These are phyloP conservation scores for Chlorella sp. DNA, from an alignment of 139 green algal genomes.

Conservation along the genomic window DNA sequence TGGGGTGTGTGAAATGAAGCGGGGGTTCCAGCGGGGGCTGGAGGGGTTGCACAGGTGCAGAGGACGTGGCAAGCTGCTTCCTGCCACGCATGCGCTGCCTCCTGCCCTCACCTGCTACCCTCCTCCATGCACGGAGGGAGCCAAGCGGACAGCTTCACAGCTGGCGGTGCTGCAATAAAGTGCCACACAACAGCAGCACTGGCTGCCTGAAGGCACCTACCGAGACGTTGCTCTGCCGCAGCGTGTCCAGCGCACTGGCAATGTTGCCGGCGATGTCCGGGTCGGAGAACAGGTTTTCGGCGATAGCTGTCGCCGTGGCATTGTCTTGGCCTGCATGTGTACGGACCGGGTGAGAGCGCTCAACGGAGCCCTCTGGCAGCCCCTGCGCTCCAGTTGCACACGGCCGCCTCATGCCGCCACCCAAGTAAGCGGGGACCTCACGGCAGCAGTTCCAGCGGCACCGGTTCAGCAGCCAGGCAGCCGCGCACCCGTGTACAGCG, in stretches of 20 bases:
- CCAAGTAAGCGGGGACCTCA: not conserved
- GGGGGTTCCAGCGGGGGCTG: no score
- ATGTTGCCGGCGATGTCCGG: conserved; percentile 2
- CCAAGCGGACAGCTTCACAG: no score
- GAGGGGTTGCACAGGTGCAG: no score
- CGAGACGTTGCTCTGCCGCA: not conserved
- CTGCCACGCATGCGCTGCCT: no score
- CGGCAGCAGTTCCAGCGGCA: not conserved
- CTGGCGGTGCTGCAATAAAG: not conserved
- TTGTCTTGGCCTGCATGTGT: not conserved
- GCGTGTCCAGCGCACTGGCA: not conserved
- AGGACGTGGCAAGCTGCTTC: no score
- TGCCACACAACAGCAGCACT: not conserved
- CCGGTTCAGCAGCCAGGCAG: not conserved
- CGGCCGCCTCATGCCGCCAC: no score
- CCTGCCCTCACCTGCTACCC: no score
- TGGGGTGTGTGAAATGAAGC: not conserved
- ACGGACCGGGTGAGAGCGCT: not conserved
- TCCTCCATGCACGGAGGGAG: no score
- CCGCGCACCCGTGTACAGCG: conserved; percentile 11
- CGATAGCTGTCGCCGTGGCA: not conserved
- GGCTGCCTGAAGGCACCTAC: not conserved
- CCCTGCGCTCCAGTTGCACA: no score
- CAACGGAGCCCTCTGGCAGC: no score
- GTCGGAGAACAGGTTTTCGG: conserved; percentile 14